Evolutionary conservation across 1,284 basidiomycete species (phyloP), one percentile per base, ranked within the genome.

Genomic region (Phaffia rhodozyma): DNA sequence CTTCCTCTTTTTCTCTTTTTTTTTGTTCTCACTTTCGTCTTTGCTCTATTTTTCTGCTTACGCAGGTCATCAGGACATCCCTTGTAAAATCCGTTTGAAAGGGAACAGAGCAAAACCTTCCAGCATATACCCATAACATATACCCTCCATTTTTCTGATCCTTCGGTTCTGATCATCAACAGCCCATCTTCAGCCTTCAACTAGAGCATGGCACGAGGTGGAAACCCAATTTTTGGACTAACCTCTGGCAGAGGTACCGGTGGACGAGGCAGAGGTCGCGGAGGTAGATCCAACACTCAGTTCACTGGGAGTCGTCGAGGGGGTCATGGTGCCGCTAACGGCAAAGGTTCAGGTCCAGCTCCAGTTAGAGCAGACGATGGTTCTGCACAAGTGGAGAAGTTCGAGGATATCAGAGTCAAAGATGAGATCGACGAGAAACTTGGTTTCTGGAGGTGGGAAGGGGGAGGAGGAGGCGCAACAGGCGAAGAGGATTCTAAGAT

Each of bases 391-490:
- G 85, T 84, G 16, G 91, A 93, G 70, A 79, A 83, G 68, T 91
- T 94, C 71, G 91, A 94, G 72, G 84, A 83, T 69, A 83, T 86
- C 6, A 78, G 80, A 56, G 70, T 86, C 34, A 79, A 78, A 65
- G 91, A 98, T 74, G 90, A 93, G 71, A 84, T 97, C 32, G 94
- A 99, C 71, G 90, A 91, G 75, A 89, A 87, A 73, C 79, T 98
- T 32, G 96, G 96, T 0, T 98, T 98, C 75, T 79, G 80, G 53
- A 79, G 85, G 62, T 79, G 89, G 61, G 84, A 89, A 67, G 78
- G 78, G 66, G 72, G 70, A 0, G 66, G 72, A 18, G 74, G 72
- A 11, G 54, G 53, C 21, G 21, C 38, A 7, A 49, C 43, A 3
- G 61, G 55, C 16, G 86, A 87, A 69, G 90, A 89, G 0, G 77